Evolutionary conservation across 805 yeast genomes (phyloP).

Genomic region (Barnettozyma botsteinii): DNA sequence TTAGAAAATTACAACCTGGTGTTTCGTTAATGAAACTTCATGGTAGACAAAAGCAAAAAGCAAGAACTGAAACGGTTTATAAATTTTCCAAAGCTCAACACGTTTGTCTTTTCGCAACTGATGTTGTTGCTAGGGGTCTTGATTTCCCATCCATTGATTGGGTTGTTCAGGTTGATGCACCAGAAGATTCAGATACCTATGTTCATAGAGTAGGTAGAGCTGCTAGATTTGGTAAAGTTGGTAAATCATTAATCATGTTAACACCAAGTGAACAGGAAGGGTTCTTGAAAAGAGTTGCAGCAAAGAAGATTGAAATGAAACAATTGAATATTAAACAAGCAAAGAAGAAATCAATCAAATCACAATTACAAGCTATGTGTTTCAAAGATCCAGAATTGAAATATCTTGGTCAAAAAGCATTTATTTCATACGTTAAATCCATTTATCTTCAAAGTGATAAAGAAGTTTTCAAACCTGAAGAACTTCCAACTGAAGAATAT

Average conservation of each 20-base stretch:
- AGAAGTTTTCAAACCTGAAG: constrained; percentile 72
- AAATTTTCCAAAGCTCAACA: constrained; percentile 36
- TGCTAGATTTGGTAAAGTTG: constrained; percentile 85
- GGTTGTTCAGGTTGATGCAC: constrained; percentile 90
- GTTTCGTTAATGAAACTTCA: constrained; percentile 62
- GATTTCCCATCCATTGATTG: constrained; percentile 94
- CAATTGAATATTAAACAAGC: constrained; percentile 70
- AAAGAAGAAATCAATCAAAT: constrained; percentile 64
- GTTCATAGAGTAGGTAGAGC: constrained; percentile 95
- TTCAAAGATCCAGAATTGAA: constrained; percentile 89
- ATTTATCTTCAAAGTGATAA: constrained; percentile 83
- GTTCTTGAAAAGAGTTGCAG: constrained; percentile 56
- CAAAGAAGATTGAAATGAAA: constrained; percentile 62
- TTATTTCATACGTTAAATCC: constrained; percentile 84
- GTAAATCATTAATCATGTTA: constrained; percentile 79
- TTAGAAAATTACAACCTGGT: constrained; percentile 30
- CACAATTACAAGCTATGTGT: constrained; percentile 83
- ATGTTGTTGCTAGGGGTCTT: constrained; percentile 95
- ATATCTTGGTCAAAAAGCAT: constrained; percentile 93
- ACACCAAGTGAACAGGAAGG: constrained; percentile 80
- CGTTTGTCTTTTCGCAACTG: constrained; percentile 85
- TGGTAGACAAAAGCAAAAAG: constrained; percentile 79
- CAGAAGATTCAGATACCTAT: constrained; percentile 87
- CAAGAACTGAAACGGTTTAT: constrained; percentile 78
- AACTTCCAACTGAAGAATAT: constrained; percentile 72